Base-by-base conservation (phyloP, 441 rosid genomes). In the Lepidium campestre region DNA sequence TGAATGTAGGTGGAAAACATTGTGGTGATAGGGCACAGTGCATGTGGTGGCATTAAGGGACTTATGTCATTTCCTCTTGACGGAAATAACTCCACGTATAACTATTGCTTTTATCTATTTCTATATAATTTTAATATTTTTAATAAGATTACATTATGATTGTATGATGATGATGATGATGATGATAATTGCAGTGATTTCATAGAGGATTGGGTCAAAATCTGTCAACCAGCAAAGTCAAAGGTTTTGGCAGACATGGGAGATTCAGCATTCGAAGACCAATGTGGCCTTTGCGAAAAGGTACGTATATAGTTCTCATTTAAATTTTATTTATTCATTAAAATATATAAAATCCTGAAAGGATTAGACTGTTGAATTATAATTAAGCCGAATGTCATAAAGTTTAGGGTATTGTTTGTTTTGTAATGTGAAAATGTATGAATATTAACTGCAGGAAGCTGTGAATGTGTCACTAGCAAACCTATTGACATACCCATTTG, bases 31-130 rank as follows among this genome's bases (percentile, higher is more conserved):
- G 97, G 99, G 1, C 99, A 94, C 87, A 91, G 97, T 52, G 75
- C 79, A 61, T 94, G 99, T 61, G 99, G 99, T 66, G 99, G 99
- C n/a, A 94, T 94, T 68, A 89, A 94, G 82, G 99, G 99, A 6
- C 94, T 94, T 50, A 89, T 94, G 99, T 80, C 96, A 54, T 86
- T 91, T 85, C 77, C 92, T 15, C 85, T 56, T 10, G 97, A 94
- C 14, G 97, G 97, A 72, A 60, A 67, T 46, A 75, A 64, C 74
- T 78, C 96, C n/a, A 94, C 99, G 99, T 94, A 81, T 14, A 14
- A 18, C 17, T 17, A 7, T 25, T 20, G 14, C 54, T 10, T 41
- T 22, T 22, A 3, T 8, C 10, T 29, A 22, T n/a, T 7, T 29
- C 15, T 25, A 14, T n/a, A 25, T 25, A n/a, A 1, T 12, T 5